Base-by-base conservation (phyloP, 2,329 filamentous ascomycete species). In the Epichloe typhina region DNA sequence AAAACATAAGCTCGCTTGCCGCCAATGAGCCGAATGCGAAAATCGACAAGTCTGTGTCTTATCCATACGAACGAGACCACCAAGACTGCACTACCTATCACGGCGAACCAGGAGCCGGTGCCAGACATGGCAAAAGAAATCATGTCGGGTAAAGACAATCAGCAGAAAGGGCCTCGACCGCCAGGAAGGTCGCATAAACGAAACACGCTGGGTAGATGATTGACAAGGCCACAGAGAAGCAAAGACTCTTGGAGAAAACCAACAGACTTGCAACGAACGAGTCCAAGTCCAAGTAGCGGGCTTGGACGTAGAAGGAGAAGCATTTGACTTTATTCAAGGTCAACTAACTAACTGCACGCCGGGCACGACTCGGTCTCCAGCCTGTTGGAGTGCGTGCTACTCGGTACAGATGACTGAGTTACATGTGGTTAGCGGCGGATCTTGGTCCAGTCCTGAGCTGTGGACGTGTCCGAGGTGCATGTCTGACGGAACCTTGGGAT, bases 1-100 rank as follows among this genome's bases (percentile, higher is more conserved):
- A 69, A 46, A 2, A 61, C 36, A 43, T 64, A 59, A 4, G 66
- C 65, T 17, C 64, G 58, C 23, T 63, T 60, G 39, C 64, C 66
- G 5, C 66, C 65, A 42, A 58, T 54, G 31, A 57, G 61, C 21
- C 59, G 58, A 40, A 70, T 65, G 19, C 54, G 56, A 53, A 50
- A 55, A 51, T 58, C 62, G 41, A 57, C 61, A 15, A 56, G 42
- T 42, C 51, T 54, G 39, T 57, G 58, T 37, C 56, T 53, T n/a
- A 55, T 44, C 50, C 50, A 56, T 21, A 59, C 53, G 23, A 59
- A 59, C 40, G 56, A 55, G 31, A 55, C 33, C 11, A 55, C 31
- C 13, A 58, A 35, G 35, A 47, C 38, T 26, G 33, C 41, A 12
- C 60, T 38, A 11, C 40, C 26, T 6, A 33, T 8, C 23, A 50